Percentiles rank a stretch among this genome's conserved stretches.
phyloP scores from a whole-genome alignment of 345 rosid species.

The Carallia pectinifolia region DNA sequence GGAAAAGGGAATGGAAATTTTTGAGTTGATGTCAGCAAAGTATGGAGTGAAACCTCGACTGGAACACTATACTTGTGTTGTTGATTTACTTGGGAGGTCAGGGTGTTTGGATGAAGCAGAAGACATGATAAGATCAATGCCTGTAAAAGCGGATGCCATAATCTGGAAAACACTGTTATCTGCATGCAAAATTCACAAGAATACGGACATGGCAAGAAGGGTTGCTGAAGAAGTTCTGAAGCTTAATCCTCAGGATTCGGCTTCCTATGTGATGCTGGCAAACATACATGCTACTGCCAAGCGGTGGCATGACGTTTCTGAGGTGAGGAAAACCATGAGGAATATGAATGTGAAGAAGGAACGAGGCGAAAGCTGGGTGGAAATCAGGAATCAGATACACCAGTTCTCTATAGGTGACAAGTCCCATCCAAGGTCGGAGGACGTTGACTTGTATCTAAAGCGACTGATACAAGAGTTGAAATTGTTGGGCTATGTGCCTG shows the following conservation, averaged over 20 bases:
- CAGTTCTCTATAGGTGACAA: conserved; percentile 63
- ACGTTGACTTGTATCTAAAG: conserved; percentile 58
- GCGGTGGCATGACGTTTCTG: conserved; percentile 65
- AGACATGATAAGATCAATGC: conserved; percentile 62
- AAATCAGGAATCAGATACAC: conserved; percentile 54
- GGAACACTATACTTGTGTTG: conserved; percentile 65
- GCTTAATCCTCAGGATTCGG: conserved; percentile 64
- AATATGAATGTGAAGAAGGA: conserved; percentile 68
- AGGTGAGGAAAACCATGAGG: conserved; percentile 61
- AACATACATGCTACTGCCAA: conserved; percentile 62
- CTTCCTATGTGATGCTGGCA: conserved; percentile 64
- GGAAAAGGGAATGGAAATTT: conserved; percentile 58
- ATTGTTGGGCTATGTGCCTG: conserved; percentile 63
- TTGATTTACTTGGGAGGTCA: conserved; percentile 68
- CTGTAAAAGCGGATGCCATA: conserved; percentile 50
- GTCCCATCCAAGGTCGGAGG: conserved; percentile 48
- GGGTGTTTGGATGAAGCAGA: conserved; percentile 68
- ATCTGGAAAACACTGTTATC: conserved; percentile 81
- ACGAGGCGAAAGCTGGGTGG: conserved; percentile 80
- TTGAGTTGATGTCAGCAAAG: conserved; percentile 49
- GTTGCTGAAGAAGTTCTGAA: conserved; percentile 52
- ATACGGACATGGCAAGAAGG: conserved; percentile 53
- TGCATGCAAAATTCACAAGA: conserved; percentile 64
- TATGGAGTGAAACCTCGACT: conserved; percentile 51
- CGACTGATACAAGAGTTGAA: conserved; percentile 64